Evolutionary conservation across 345 rosid genomes (phyloP).

Genomic region (Rhizophora apiculata): DNA sequence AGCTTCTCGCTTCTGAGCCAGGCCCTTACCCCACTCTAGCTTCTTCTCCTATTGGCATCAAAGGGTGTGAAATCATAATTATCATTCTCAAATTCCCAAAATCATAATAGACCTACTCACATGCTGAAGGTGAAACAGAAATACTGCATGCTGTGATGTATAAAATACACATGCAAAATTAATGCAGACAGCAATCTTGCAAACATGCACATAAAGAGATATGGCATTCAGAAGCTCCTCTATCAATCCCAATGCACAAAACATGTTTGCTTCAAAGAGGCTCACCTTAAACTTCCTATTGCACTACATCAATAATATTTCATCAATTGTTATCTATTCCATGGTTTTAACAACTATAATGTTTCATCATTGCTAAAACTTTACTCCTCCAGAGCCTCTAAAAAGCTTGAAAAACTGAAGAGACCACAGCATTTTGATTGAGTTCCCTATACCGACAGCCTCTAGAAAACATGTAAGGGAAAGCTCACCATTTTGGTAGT

Average conservation of each 20-base stretch:
- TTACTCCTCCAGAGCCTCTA: neutral
- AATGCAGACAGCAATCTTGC: neutral
- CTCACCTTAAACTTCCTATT: no score
- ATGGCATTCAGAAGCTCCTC: no score
- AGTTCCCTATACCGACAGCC: neutral
- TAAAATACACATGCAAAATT: neutral
- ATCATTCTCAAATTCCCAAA: neutral
- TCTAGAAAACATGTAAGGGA: neutral
- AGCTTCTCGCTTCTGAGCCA: constrained; percentile 88
- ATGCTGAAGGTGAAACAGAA: neutral
- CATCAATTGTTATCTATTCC: no score
- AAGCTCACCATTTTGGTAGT: no score
- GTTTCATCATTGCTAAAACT: neutral
- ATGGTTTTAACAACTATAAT: neutral
- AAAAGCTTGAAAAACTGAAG: neutral
- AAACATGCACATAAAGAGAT: neutral
- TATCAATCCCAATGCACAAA: no score
- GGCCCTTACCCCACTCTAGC: constrained; percentile 97
- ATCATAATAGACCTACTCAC: neutral
- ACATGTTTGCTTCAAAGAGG: no score
- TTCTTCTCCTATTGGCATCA: constrained; percentile 55
- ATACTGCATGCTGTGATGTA: neutral
- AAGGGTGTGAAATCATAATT: neutral
- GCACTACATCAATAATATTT: no score
- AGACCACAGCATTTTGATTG: neutral